Evolutionary conservation across 805 yeast species (phyloP).

Genomic region (Teunomyces aglyptinius): DNA sequence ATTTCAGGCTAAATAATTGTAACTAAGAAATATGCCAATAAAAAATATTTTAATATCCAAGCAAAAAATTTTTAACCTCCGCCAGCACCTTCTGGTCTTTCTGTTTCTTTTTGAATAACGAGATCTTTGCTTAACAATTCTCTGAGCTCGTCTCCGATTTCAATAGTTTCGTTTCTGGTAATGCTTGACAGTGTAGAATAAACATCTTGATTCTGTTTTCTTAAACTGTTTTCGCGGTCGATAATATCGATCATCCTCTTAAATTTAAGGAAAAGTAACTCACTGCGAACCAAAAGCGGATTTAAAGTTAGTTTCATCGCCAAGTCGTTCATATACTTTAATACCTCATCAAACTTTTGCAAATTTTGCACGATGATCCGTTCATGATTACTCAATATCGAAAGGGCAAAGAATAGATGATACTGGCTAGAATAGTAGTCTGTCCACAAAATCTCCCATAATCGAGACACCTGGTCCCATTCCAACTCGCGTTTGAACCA

Average conservation of each 20-base stretch:
- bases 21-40: not conserved
- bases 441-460: slow-evolving; percentile 96
- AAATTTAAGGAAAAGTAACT: slow-evolving; percentile 76
- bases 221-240: slow-evolving; percentile 49
- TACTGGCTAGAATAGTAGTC: slow-evolving; percentile 84
- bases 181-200: slow-evolving; percentile 6
- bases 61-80: slow-evolving; percentile 45
- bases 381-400: slow-evolving; percentile 85
- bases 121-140: slow-evolving; percentile 57
- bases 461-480: slow-evolving; percentile 68
- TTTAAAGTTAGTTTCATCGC: slow-evolving; percentile 72
- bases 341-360: slow-evolving; percentile 81
- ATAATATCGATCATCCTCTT: slow-evolving; percentile 75
- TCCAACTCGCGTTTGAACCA: slow-evolving; percentile 93
- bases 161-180: slow-evolving; percentile 18
- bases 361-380: slow-evolving; percentile 72
- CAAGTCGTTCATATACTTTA: slow-evolving; percentile 89
- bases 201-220: slow-evolving; percentile 16
- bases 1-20: not conserved
- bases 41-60: not conserved
- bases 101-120: slow-evolving; percentile 61
- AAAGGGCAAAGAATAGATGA: slow-evolving; percentile 82
- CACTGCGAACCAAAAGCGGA: slow-evolving; percentile 80
- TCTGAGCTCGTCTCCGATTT: slow-evolving; percentile 55
- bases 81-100: slow-evolving; percentile 44